Percentiles rank a stretch among this genome's conserved stretches.
phyloP scores from a whole-genome alignment of 2,329 filamentous ascomycete species.

The Diatrype stigma region DNA sequence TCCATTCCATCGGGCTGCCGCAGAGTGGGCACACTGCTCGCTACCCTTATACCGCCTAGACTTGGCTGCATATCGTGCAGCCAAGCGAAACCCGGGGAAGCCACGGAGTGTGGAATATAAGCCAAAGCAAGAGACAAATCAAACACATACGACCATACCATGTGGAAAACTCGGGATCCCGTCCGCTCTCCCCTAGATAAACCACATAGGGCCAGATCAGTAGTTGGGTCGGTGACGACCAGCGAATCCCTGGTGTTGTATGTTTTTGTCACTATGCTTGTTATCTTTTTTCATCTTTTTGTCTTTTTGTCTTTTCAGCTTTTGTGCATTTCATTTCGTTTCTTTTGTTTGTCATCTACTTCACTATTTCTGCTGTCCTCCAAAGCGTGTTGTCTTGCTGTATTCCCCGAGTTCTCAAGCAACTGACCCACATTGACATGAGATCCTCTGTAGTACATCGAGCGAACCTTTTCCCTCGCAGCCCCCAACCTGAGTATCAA shows the following conservation, averaged over 20 bases:
- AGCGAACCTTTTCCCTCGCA: constrained; percentile 54
- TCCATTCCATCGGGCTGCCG: too few relatives aligned
- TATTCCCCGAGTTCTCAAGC: background rate
- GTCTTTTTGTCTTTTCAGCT: background rate
- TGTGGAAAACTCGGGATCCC: constrained; percentile 26
- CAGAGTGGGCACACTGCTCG: too few relatives aligned
- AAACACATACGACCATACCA: constrained; percentile 29
- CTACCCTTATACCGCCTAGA: too few relatives aligned
- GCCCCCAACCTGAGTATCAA: constrained; percentile 60
- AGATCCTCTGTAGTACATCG: too few relatives aligned
- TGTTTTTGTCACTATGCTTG: constrained; percentile 20
- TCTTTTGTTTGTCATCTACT: too few relatives aligned
- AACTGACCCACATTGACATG: too few relatives aligned
- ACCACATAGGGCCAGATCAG: constrained; percentile 26
- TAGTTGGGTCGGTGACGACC: constrained; percentile 31
- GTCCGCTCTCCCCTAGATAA: constrained; percentile 30
- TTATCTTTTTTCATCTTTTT: background rate
- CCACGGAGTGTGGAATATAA: constrained; percentile 13
- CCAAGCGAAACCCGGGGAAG: background rate
- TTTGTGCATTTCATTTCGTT: background rate
- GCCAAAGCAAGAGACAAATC: rapidly evolving
- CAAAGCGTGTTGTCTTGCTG: background rate
- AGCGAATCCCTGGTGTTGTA: constrained; percentile 31
- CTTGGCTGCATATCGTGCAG: background rate
- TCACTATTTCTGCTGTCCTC: background rate